A percentile compares a stretch with the other conserved stretches of the same genome.
Conservation (phyloP, 2,329 filamentous ascomycete species). For the Zymoseptoria brevis region DNA sequence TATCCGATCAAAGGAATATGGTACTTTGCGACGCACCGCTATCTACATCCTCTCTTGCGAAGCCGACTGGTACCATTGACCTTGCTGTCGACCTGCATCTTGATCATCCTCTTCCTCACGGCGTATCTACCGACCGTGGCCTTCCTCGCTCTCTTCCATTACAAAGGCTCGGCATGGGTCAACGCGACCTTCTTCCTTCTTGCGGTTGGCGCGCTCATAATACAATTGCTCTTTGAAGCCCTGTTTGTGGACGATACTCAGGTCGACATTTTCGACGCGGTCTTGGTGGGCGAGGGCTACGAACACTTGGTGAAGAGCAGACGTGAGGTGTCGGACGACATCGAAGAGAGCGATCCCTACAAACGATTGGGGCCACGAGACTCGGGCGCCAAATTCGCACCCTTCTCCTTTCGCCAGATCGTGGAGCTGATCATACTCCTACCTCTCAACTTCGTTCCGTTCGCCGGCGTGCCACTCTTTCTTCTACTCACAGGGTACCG, state of each 20-base stretch:
- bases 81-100: slow-evolving; percentile 73
- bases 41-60: slow-evolving; percentile 73
- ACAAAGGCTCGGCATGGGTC: slow-evolving; percentile 67
- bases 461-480: slow-evolving; percentile 76
- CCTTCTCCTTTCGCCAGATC: slow-evolving; percentile 87
- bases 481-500: slow-evolving; percentile 80
- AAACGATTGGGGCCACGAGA: slow-evolving; percentile 78
- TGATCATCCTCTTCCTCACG: slow-evolving; percentile 79
- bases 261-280: slow-evolving; percentile 74
- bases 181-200: slow-evolving; percentile 81
- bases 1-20: slow-evolving; percentile 55
- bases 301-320: slow-evolving; percentile 54
- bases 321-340: slow-evolving; percentile 60
- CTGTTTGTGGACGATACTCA: slow-evolving; percentile 61
- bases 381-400: slow-evolving; percentile 67
- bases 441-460: slow-evolving; percentile 78
- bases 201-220: slow-evolving; percentile 54
- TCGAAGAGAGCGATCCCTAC: slow-evolving; percentile 63
- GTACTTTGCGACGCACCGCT: slow-evolving; percentile 70
- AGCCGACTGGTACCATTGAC: slow-evolving; percentile 71
- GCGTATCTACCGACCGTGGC: slow-evolving; percentile 83
- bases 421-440: slow-evolving; percentile 62
- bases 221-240: slow-evolving; percentile 48
- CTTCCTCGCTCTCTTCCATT: slow-evolving; percentile 84
- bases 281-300: slow-evolving; percentile 65